These are phyloP conservation scores for Candida chauliodis DNA, from an alignment of 805 yeast species.

Conservation along the genomic window DNA sequence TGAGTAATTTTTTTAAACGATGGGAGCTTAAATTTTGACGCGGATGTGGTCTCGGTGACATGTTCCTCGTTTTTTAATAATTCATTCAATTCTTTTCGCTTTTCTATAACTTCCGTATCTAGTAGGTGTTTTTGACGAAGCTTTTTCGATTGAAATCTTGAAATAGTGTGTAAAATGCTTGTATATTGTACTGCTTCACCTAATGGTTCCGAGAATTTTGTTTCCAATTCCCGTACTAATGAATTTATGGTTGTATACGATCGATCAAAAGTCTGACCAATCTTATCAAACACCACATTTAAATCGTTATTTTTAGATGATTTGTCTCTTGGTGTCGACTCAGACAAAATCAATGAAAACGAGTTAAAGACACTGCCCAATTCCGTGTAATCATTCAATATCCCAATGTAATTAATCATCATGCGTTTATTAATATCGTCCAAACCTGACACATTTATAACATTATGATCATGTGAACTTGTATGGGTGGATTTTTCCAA, in stretches of 20 bases:
- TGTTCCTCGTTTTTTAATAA: constrained; percentile 24
- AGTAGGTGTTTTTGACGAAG: constrained; percentile 29
- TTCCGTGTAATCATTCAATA: constrained; percentile 66
- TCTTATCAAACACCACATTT: constrained; percentile 55
- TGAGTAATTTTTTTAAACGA: constrained; percentile 50
- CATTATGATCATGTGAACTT: constrained; percentile 7
- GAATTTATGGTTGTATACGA: constrained; percentile 51
- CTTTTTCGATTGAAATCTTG: constrained; percentile 51
- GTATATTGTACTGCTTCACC: constrained; percentile 71
- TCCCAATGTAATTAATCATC: constrained; percentile 51
- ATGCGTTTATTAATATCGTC: constrained; percentile 58
- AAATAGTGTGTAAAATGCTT: constrained; percentile 51
- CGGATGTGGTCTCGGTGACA: constrained; percentile 15
- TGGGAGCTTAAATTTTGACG: constrained; percentile 48
- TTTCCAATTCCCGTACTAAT: constrained; percentile 50
- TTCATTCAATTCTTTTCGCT: constrained; percentile 28
- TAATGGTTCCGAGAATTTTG: constrained; percentile 63
- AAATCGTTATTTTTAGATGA: constrained; percentile 22
- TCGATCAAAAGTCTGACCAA: constrained; percentile 84
- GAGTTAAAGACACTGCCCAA: constrained; percentile 60
- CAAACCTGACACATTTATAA: constrained; percentile 37
- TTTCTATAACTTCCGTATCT: constrained; percentile 30
- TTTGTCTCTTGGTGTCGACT: constrained; percentile 22
- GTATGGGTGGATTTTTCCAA: neutral
- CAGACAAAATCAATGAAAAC: constrained; percentile 48